Evolutionary conservation across 2,329 filamentous ascomycete species (phyloP), one percentile per base, ranked within the genome.

Genomic region (Akanthomyces dipterigenus): DNA sequence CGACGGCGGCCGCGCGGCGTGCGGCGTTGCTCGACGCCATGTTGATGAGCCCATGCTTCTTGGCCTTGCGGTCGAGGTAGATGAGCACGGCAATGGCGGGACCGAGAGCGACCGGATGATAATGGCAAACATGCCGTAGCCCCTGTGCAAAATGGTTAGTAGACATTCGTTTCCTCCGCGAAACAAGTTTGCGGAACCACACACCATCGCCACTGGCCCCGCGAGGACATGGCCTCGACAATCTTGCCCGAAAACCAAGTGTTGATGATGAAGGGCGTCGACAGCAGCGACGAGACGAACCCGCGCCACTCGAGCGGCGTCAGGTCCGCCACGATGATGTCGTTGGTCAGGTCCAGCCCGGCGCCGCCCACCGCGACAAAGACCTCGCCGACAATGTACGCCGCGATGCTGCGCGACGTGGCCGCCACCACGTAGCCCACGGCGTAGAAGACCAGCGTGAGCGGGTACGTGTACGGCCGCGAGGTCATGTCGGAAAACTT

Each of bases 321-420:
- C n/a, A 85, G 79, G 67, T 88, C 86, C 1, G 84, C 83, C 46
- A 87, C 80, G 65, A 87, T 84, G 55, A 88, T 82, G 64, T 87
- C 83, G 66, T 85, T 83, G 51, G 86, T 75, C 34, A 87, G 80
- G 60, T 84, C 82, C 7, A 86, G 77, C 2, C 83, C 84, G 0
- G 83, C 84, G 53, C 79, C 78, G 2, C 85, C 85, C 6, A 85
- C 76, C 0, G 79, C 77, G 60, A 86, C 85, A 69, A 88, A 84
- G 12, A 87, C 77, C 64, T 82, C 77, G 1, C 80, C 81, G 2
- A 77, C 78, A 0, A 80, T 76, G 54, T 82, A 83, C 6, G 80
- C 78, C 28, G 78, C 72, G 55, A 87, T 78, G 60, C 76, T 78
- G 26, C 74, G 75, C 2, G 82, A 80, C 0, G 79, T 78, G 2